Conservation (phyloP, 225 moss, liverwort and hornwort genomes). For the Neckera pumila region DNA sequence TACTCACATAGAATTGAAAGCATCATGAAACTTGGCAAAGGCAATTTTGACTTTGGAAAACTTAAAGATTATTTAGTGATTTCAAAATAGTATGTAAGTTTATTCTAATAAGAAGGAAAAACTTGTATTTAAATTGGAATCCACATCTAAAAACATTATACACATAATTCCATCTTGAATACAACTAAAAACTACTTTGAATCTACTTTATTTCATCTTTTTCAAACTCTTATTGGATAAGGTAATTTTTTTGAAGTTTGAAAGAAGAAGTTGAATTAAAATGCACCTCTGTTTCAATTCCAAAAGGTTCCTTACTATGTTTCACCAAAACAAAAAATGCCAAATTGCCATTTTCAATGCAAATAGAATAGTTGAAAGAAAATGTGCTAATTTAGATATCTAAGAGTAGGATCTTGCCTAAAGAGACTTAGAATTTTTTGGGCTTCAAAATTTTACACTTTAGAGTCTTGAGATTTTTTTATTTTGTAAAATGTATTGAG, state of each 20-base stretch:
- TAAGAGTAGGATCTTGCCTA: neutral
- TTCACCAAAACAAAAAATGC: fast-evolving
- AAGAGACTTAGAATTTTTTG: neutral
- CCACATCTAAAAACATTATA: neutral
- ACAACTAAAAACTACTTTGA: neutral
- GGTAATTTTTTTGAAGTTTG: fast-evolving
- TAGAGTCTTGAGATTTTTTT: neutral
- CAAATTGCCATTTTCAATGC: neutral
- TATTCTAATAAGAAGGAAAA: fast-evolving
- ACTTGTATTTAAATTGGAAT: fast-evolving
- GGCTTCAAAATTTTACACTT: neutral
- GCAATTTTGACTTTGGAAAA: too few species aligned
- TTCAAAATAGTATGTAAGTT: fast-evolving
- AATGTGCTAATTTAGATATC: neutral
- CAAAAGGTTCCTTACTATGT: fast-evolving
- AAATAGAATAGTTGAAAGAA: neutral
- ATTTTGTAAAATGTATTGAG: neutral
- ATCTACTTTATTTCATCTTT: too few species aligned
- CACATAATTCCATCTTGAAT: fast-evolving
- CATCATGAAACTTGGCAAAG: fast-evolving
- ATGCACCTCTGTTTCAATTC: neutral
- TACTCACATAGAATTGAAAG: neutral
- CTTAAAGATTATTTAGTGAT: too few species aligned
- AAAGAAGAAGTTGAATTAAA: neutral
- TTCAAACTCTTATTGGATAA: neutral